Conservation (phyloP, 2,329 filamentous ascomycete genomes). For the Arachnomyces sp. region DNA sequence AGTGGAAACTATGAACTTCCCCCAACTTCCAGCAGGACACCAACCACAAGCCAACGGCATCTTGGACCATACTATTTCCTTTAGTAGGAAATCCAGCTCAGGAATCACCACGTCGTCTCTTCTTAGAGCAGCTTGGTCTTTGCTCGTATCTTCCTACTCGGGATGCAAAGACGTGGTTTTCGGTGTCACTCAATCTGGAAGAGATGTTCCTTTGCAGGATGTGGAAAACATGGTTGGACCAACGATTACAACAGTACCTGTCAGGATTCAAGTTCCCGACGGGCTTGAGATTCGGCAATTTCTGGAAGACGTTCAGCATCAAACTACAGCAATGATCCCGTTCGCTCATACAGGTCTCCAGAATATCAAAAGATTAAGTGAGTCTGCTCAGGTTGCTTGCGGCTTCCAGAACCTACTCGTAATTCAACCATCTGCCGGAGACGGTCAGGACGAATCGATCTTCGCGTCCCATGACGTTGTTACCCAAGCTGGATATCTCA, state of each 20-base stretch:
- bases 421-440: slow-evolving; percentile 15
- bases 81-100: slow-evolving; percentile 1
- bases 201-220: slow-evolving; percentile 29
- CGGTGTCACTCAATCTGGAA: slow-evolving; percentile 35
- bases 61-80: slow-evolving; percentile 4
- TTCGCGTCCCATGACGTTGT: not conserved
- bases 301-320: slow-evolving; percentile 47
- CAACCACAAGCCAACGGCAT: slow-evolving; percentile 5
- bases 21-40: slow-evolving; percentile 7
- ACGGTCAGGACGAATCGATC: not conserved
- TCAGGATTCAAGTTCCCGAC: slow-evolving; percentile 26
- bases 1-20: slow-evolving; percentile 10
- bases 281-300: slow-evolving; percentile 37
- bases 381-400: slow-evolving; percentile 30
- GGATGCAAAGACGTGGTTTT: slow-evolving; percentile 33
- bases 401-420: slow-evolving; percentile 32
- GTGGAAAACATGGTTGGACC: slow-evolving; percentile 35
- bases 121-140: slow-evolving; percentile 34
- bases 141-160: slow-evolving; percentile 29
- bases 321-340: slow-evolving; percentile 47
- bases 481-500: not conserved
- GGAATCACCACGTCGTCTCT: slow-evolving; percentile 24
- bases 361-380: slow-evolving; percentile 44
- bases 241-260: slow-evolving; percentile 34
- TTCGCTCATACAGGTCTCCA: slow-evolving; percentile 50